phyloP scores from a whole-genome alignment of 805 yeast genomes.

The Dipodascus albidus region DNA sequence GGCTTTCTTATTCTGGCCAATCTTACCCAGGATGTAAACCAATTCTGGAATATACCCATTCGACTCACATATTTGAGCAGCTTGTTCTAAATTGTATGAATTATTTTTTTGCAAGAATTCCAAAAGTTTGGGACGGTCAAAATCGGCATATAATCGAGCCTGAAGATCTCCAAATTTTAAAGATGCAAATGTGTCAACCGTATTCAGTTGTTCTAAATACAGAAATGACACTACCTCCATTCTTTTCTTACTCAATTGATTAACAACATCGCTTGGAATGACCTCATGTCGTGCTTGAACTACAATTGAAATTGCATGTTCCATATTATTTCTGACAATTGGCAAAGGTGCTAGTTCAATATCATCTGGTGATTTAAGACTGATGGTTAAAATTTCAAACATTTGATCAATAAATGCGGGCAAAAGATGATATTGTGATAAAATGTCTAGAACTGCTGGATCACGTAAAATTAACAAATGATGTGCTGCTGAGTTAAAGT shows the following conservation, averaged over 20 bases:
- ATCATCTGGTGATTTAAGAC: conserved; percentile 25
- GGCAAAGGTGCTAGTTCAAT: conserved; percentile 32
- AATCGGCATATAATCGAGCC: conserved; percentile 53
- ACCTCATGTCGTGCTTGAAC: conserved; percentile 59
- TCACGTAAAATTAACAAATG: conserved; percentile 52
- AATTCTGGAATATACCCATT: conserved; percentile 52
- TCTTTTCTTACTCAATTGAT: conserved; percentile 26
- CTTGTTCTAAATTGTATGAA: conserved; percentile 51
- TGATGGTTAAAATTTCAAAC: conserved; percentile 30
- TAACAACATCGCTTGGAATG: conserved; percentile 39
- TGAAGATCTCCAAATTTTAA: conserved; percentile 55
- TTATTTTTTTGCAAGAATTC: conserved; percentile 46
- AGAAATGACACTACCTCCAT: conserved; percentile 43
- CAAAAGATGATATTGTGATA: conserved; percentile 54
- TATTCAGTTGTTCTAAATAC: conserved; percentile 49
- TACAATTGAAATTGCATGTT: conserved; percentile 39
- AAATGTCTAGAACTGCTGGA: conserved; percentile 40
- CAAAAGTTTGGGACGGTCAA: conserved; percentile 42
- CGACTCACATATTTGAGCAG: conserved; percentile 53
- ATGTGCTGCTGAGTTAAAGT: conserved; percentile 50
- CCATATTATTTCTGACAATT: conserved; percentile 30
- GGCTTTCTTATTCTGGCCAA: conserved; percentile 73
- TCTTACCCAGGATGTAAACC: conserved; percentile 69
- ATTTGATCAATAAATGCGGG: conserved; percentile 36
- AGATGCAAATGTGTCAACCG: conserved; percentile 43